These are phyloP conservation scores for Pythium plurisporium DNA, from an alignment of 352 stramenopile genomes.

Conservation along the genomic window DNA sequence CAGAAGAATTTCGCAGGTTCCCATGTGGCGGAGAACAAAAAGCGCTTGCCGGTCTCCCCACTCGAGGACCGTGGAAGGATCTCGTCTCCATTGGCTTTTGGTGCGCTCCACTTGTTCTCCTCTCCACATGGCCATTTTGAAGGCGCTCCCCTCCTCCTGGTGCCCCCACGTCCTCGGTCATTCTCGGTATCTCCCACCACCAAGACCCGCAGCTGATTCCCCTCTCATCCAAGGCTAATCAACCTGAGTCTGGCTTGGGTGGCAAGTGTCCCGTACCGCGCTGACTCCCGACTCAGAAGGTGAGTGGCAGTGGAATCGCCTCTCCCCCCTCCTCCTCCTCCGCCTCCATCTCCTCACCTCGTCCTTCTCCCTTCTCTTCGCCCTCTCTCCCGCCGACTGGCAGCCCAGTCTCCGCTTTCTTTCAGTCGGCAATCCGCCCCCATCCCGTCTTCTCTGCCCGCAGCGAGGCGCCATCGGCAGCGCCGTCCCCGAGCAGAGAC, in stretches of 20 bases:
- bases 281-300: conserved; percentile 19
- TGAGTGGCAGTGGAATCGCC: conserved; percentile 18
- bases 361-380: background rate
- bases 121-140: conserved; percentile 13
- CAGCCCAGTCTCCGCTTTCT: too few species aligned
- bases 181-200: background rate
- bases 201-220: background rate
- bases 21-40: background rate
- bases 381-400: background rate
- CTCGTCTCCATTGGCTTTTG: background rate
- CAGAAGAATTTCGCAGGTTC: background rate
- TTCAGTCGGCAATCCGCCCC: conserved; percentile 16
- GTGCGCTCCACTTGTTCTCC: background rate
- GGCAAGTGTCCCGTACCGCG: conserved; percentile 1
- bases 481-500: conserved; percentile 12
- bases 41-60: conserved; percentile 1
- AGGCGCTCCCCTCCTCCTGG: background rate
- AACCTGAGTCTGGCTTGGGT: too few species aligned
- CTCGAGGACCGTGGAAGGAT: background rate
- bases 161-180: background rate
- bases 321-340: conserved; percentile 2
- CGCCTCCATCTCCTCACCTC: background rate
- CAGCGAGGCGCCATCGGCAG: conserved; percentile 19
- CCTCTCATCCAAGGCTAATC: conserved; percentile 14
- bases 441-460: conserved; percentile 5